These are phyloP conservation scores for Synchytrium microbalum DNA, from an alignment of 371 early-diverging fungal species.

Conservation along the genomic window DNA sequence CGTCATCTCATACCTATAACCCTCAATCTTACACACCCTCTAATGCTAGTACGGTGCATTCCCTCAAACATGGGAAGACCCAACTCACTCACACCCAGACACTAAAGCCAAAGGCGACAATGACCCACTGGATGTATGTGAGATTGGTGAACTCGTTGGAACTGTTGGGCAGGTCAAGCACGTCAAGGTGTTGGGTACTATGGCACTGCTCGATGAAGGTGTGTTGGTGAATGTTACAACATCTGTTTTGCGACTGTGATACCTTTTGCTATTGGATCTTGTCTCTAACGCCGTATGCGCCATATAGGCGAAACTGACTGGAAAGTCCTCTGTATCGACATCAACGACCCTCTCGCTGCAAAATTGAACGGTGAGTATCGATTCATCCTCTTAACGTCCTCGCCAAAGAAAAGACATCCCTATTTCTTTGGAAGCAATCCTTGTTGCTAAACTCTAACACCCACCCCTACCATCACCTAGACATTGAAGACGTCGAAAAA, in stretches of 20 bases:
- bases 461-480: constrained; percentile 15
- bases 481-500: constrained; percentile 94
- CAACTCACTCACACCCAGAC: constrained; percentile 71
- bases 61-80: constrained; percentile 99
- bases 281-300: background rate
- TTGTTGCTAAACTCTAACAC: background rate
- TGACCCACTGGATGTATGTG: constrained; percentile 97
- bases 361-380: constrained; percentile 67
- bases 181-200: constrained; percentile 95
- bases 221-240: constrained; percentile 5
- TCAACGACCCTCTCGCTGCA: constrained; percentile 85
- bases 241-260: background rate
- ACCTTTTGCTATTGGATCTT: background rate
- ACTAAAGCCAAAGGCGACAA: constrained; percentile 93
- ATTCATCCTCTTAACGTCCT: background rate
- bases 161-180: constrained; percentile 94
- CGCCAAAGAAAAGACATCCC: no score
- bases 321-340: constrained; percentile 96
- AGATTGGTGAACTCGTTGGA: constrained; percentile 91
- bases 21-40: background rate
- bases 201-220: constrained; percentile 97
- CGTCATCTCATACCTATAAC: background rate
- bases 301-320: constrained; percentile 93
- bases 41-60: constrained; percentile 81
- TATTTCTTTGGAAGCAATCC: background rate